Evolutionary conservation across 2,329 filamentous ascomycete genomes (phyloP), one percentile per base, ranked within the genome.

Genomic region (Hypocrella siamensis): DNA sequence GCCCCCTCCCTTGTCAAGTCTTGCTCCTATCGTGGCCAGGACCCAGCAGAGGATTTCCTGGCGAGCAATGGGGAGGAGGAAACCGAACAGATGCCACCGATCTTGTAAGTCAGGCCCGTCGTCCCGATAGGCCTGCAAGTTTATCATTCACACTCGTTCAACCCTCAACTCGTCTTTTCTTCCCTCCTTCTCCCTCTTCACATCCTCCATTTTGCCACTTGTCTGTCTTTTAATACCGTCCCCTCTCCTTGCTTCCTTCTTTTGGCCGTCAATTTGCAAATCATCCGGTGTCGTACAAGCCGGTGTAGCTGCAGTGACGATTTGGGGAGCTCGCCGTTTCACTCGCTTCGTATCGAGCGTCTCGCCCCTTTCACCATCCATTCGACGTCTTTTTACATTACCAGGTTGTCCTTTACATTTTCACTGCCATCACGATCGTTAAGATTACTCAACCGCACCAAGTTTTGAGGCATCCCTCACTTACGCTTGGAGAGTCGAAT

Each of bases 81-180:
- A 37, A 41, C 35, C 35, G 36, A 36, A 34, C 31, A 31, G 37
- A 35, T 38, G 29, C 33, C 36, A 38, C 27, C 36, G 35, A 39
- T 34, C 26, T 34, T 37, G 35, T 30, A 34, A 37, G 30, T 34
- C 24, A 9, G 26, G 10, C 25, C 35, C 26, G 24, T 31, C 30
- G 14, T 7, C 17, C 19, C 31, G 12, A 10, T 24, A 17, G 26
- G 31, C 25, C 29, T 31, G 32, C 28, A 34, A 19, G 28, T 9
- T 8, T 24, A 25, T 31, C 15, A 17, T 12, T 15, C n/a, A 22
- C 16, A 12, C 19, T 26, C 27, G 17, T 36, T 17, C 28, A 28
- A 28, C 26, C 26, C 19, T 26, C 19, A 21, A 26, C 19, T 28
- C 16, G 12, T 12, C 25, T 14, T 7, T n/a, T 26, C n/a, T 14